phyloP scores from a whole-genome alignment of 2,329 filamentous ascomycete species.

The Cladosporium sp. region DNA sequence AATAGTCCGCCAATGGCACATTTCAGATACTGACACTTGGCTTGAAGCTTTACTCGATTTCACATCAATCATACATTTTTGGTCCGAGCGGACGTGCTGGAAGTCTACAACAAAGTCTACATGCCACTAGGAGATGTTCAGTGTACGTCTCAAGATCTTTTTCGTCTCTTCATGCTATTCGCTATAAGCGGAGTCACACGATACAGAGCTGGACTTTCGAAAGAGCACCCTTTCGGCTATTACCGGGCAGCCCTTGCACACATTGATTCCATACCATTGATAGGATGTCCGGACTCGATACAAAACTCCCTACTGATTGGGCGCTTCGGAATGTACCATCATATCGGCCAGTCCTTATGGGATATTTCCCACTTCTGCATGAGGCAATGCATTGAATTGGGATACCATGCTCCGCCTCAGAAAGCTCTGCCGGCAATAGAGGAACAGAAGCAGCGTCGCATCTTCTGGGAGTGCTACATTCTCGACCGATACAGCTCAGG shows the following conservation, averaged over 20 bases:
- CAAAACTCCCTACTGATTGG: slow-evolving; percentile 45
- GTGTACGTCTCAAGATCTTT: slow-evolving; percentile 34
- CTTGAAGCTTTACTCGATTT: slow-evolving; percentile 20
- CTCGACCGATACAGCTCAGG: slow-evolving; percentile 48
- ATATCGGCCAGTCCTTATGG: slow-evolving; percentile 46
- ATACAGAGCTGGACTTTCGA: slow-evolving; percentile 35
- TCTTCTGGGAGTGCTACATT: slow-evolving; percentile 51
- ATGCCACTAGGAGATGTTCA: background rate
- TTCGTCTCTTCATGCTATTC: slow-evolving; percentile 42
- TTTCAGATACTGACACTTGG: background rate
- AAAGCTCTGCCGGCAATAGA: slow-evolving; percentile 27
- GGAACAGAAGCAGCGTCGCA: slow-evolving; percentile 41
- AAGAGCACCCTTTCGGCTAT: slow-evolving; percentile 44
- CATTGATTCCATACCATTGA: slow-evolving; percentile 35
- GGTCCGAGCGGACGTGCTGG: slow-evolving; percentile 10
- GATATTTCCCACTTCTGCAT: slow-evolving; percentile 44
- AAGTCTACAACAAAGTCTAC: slow-evolving; percentile 20
- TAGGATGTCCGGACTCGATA: slow-evolving; percentile 38
- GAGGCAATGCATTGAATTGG: slow-evolving; percentile 44
- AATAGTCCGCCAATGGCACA: background rate
- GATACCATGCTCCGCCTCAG: slow-evolving; percentile 33
- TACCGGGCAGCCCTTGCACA: slow-evolving; percentile 41
- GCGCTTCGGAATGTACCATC: slow-evolving; percentile 47
- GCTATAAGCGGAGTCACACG: slow-evolving; percentile 41
- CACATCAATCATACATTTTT: slow-evolving; percentile 23